Evolutionary conservation across 2,329 filamentous ascomycete species (phyloP).

Genomic region (Rutstroemia sp.): DNA sequence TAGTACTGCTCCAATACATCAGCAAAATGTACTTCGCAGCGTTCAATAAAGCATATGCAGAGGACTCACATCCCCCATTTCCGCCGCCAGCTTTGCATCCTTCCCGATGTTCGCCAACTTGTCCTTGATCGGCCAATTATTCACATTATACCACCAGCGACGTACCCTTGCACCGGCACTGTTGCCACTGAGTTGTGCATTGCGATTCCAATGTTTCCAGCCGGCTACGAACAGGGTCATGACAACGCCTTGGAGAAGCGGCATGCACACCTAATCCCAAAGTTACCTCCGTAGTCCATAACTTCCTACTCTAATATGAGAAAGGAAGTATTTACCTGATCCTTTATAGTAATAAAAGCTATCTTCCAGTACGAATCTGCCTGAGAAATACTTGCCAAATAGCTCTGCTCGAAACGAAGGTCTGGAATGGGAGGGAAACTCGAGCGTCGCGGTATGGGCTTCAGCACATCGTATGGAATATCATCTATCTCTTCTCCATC

Average conservation of each 20-base stretch:
- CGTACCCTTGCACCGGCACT: constrained; percentile 69
- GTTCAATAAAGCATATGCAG: constrained; percentile 14
- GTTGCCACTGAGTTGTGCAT: constrained; percentile 67
- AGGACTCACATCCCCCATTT: constrained; percentile 35
- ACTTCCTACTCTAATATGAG: constrained; percentile 1
- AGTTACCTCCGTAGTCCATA: not conserved
- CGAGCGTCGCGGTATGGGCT: constrained; percentile 43
- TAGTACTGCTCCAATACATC: constrained; percentile 24
- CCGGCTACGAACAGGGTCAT: constrained; percentile 81
- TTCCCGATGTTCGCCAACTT: constrained; percentile 15
- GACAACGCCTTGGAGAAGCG: constrained; percentile 78
- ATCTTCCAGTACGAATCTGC: constrained; percentile 76
- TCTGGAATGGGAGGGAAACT: constrained; percentile 68
- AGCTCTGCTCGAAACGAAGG: constrained; percentile 95
- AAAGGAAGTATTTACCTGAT: constrained; percentile 59
- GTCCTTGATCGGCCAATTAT: constrained; percentile 72
- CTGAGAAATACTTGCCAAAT: constrained; percentile 77
- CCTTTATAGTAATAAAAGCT: constrained; percentile 74
- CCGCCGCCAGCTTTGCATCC: constrained; percentile 29
- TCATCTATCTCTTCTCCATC: constrained; percentile 51
- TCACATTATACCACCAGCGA: constrained; percentile 92
- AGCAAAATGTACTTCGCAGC: constrained; percentile 17
- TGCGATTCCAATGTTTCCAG: constrained; percentile 86
- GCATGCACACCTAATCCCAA: constrained; percentile 63
- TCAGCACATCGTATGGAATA: constrained; percentile 59